Evolutionary conservation across 2,329 filamentous ascomycete genomes (phyloP).

Genomic region (Colletotrichum melonis): DNA sequence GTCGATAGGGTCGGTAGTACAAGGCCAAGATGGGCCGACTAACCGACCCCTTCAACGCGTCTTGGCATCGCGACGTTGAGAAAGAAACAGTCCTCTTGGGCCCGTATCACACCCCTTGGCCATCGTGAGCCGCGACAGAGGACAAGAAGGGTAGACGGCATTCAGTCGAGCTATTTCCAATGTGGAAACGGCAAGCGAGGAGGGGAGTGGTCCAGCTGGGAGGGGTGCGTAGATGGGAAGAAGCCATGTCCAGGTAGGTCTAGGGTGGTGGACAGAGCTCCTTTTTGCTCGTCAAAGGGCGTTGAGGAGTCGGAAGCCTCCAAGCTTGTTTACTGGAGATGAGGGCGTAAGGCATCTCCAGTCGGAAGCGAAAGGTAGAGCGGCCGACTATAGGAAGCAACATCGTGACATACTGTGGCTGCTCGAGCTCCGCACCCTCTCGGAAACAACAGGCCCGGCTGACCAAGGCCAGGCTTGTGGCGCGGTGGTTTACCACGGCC

Average conservation of each 20-base stretch:
- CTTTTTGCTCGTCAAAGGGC: background rate
- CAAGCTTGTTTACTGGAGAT: slow-evolving; percentile 19
- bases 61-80: slow-evolving; percentile 29
- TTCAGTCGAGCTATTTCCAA: slow-evolving; percentile 25
- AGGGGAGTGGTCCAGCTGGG: background rate
- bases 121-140: background rate
- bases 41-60: background rate
- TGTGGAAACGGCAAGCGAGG: slow-evolving; percentile 21
- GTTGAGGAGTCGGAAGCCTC: background rate
- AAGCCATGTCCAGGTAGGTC: slow-evolving; percentile 2
- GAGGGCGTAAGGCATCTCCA: background rate
- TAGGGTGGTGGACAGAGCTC: background rate
- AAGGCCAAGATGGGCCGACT: background rate
- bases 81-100: slow-evolving; percentile 21
- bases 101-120: slow-evolving; percentile 3
- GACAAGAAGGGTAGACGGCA: background rate
- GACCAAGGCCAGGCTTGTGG: slow-evolving; percentile 21
- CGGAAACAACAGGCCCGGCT: background rate
- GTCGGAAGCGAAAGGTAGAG: background rate
- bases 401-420: too few relatives aligned
- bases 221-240: background rate
- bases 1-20: slow-evolving; percentile 18
- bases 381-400: slow-evolving; percentile 1
- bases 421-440: background rate
- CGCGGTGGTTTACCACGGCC: slow-evolving; percentile 22